Evolutionary conservation across 768 basidiomycete genomes (phyloP), one percentile per base, ranked within the genome.

Genomic region (Rossbeevera mucosa): DNA sequence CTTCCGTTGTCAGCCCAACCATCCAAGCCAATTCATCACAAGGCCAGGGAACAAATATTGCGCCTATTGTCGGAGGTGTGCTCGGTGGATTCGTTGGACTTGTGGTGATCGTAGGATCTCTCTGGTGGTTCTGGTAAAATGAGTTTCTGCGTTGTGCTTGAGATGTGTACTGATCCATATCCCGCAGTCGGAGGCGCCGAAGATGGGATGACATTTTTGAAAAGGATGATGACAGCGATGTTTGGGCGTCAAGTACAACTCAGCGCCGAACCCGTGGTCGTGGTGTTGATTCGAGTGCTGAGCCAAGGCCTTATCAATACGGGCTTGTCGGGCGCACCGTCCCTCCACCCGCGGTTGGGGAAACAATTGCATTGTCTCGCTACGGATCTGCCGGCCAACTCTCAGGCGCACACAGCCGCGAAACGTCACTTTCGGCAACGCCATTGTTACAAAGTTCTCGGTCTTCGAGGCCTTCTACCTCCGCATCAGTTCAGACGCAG

Each of bases 261-360:
- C 50, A 56, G 22, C 64, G 59, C 16, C 57, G 53, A 41, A 53
- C 53, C 8, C 64, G 62, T 44, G 58, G 52, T 60, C 69, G 42
- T 60, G 71, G 49, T 14, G 57, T 70, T 24, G 63, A 70, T 41
- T 55, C 64, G 48, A 54, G 44, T 36, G 65, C 69, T 25, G 74
- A 76, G 44, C 81, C 80, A 5, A 76, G 70, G 61, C 82, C 83
- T 21, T 86, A 86, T 60, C 74, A 80, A 58, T 86, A 86, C 56
- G 83, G 82, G 16, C 72, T 80, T 38, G 77, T 86, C 22, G 84
- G 83, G 3, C 76, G 75, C 21, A 61, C 69, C 30, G 14, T 57
- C 7, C 57, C 67, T 9, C 67, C 67, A 40, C 58, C 55, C 3
- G 70, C 71, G 2, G 60, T 65, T 0, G 61, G 62, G 31, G 71